Percentiles rank a stretch among this genome's conserved stretches.
Conservation (phyloP, 192 early-diverging fungal species). For the Neocallimastix lanati region DNA sequence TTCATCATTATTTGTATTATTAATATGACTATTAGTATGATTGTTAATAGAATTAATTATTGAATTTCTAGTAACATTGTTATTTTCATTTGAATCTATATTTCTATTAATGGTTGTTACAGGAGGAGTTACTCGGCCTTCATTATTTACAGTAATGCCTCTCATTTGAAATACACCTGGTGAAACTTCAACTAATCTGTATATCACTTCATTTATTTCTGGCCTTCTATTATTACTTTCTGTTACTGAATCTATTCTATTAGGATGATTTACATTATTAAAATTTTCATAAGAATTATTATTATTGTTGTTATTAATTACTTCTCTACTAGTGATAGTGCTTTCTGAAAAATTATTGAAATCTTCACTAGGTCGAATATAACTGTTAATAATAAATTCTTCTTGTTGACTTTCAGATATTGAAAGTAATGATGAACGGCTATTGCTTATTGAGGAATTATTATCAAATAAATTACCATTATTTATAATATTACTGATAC, state of each 20-base stretch:
- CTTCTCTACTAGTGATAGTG: too few relatives aligned
- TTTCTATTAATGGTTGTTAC: too few relatives aligned
- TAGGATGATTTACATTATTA: neutral
- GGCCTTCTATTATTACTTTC: too few relatives aligned
- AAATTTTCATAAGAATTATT: neutral
- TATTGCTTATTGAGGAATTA: neutral
- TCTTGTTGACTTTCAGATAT: neutral
- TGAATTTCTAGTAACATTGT: too few relatives aligned
- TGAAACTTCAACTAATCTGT: neutral
- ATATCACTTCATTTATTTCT: neutral
- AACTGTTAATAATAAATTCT: neutral
- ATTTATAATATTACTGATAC: neutral
- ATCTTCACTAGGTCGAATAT: neutral
- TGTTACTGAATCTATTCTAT: too few relatives aligned
- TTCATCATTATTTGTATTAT: too few relatives aligned
- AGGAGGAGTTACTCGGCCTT: too few relatives aligned
- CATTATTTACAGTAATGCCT: too few relatives aligned
- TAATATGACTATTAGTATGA: too few relatives aligned
- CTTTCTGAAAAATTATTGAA: neutral
- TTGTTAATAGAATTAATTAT: too few relatives aligned
- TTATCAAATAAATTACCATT: neutral
- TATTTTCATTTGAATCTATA: too few relatives aligned
- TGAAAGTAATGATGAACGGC: neutral
- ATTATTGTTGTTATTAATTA: neutral
- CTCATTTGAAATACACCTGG: neutral